Evolutionary conservation across 148 eudicot species (phyloP), one percentile per base, ranked within the genome.

Genomic region (Cornus florida): DNA sequence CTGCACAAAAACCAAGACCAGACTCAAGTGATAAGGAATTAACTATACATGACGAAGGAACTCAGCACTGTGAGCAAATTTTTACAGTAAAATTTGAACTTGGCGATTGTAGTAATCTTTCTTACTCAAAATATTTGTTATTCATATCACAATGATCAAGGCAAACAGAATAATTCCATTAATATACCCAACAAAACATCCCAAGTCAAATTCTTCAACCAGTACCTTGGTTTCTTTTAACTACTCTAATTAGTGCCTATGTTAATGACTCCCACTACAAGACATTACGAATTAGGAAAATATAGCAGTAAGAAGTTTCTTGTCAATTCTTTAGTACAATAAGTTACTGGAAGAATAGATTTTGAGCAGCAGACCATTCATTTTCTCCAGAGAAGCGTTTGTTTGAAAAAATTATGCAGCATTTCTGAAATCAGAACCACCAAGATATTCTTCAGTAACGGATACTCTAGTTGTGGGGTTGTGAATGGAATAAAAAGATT

Each of bases 1-100:
- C 99, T 96, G 86, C 22, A 41, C 38, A 75, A 13, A 48, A 66
- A 82, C 28, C 77, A 69, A 71, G 19, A 32, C 56, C 56, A 12
- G 32, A 43, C 64, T 59, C 43, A 77, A n/a, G 28, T 17, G 31
- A 57, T 19, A n/a, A 74, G 22, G 20, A 62, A 62, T n/a, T 4
- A 62, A 62, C 33, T 19, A 20, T 19, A 20, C 50, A 35, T 0
- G 60, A 64, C 8, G 38, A 22, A 71, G 39, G 56, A 10, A 28
- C 20, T 14, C 38, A 13, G 24, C 13, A 57, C 16, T 76, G 57
- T 6, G 0, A 23, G 24, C 14, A 43, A 66, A 3, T 39, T 28
- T 56, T 46, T 28, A 2, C 67, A 70, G 53, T 3, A 24, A 6
- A 14, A 12, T 48, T 41, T 0, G 2, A 71, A 43, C 16, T 71